These are phyloP conservation scores for Adenanthera pavonina DNA, from an alignment of 306 rosid genomes.

Conservation along the genomic window DNA sequence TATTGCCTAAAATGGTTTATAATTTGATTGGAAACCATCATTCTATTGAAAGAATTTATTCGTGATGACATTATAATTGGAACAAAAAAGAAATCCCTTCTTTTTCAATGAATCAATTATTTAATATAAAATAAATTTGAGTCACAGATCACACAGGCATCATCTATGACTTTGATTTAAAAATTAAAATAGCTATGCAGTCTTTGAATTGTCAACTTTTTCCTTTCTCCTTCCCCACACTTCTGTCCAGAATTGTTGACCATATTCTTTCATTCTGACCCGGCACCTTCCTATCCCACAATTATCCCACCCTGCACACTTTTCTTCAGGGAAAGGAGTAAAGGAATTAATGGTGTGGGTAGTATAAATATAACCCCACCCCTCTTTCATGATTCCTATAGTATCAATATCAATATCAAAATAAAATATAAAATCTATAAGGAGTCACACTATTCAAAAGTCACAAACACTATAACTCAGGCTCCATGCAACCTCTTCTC, in stretches of 20 bases:
- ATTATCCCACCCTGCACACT: no score
- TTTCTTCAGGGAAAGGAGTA: not conserved
- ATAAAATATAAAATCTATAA: no score
- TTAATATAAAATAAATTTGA: conserved; percentile 2
- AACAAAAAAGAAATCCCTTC: not conserved
- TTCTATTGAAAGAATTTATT: not conserved
- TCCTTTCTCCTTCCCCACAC: not conserved
- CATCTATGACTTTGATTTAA: not conserved
- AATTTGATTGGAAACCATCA: conserved; percentile 19
- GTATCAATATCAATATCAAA: not conserved
- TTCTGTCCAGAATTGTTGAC: not conserved
- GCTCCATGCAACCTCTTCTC: no score
- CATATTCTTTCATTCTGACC: not conserved
- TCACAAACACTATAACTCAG: no score
- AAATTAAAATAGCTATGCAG: not conserved
- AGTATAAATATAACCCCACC: no score
- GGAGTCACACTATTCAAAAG: no score
- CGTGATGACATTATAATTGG: not conserved
- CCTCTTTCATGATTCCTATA: not conserved
- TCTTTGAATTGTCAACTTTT: not conserved
- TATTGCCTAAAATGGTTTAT: conserved; percentile 44
- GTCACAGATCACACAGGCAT: not conserved
- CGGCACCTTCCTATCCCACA: not conserved
- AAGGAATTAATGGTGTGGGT: not conserved
- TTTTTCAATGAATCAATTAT: not conserved